A percentile compares a stretch with the other conserved stretches of the same genome.
These are phyloP conservation scores for Geranium rotundifolium DNA, from an alignment of 345 rosid genomes.

Conservation along the genomic window DNA sequence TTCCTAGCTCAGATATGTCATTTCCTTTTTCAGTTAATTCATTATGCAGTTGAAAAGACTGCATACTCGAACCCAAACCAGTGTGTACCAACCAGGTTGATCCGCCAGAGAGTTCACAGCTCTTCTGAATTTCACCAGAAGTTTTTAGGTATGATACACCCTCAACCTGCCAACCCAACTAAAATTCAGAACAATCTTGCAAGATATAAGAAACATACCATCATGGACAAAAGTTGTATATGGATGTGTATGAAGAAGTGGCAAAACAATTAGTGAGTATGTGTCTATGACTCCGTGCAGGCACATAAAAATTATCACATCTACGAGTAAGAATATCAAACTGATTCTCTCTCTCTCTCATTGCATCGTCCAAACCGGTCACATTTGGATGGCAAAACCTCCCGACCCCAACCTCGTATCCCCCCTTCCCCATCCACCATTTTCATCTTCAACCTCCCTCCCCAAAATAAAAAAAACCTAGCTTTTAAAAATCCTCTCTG, in stretches of 20 bases:
- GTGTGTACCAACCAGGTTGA: conserved; percentile 7
- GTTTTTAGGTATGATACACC: conserved; percentile 41
- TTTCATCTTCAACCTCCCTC: too few relatives aligned
- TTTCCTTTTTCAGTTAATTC: conserved; percentile 19
- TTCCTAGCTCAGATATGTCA: conserved; percentile 22
- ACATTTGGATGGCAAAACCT: too few relatives aligned
- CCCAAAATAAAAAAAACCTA: too few relatives aligned
- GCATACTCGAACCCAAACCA: conserved; percentile 9
- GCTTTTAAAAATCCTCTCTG: too few relatives aligned
- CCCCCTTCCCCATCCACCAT: too few relatives aligned
- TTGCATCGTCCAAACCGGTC: too few relatives aligned
- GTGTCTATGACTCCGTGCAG: background rate
- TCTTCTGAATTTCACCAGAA: conserved; percentile 21
- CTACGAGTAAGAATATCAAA: too few relatives aligned
- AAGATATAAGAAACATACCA: background rate
- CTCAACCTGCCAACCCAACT: conserved; percentile 49
- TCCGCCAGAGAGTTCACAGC: conserved; percentile 14
- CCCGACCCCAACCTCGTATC: too few relatives aligned
- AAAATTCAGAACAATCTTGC: background rate
- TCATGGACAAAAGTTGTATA: background rate
- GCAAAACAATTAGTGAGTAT: background rate
- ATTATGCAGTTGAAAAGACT: conserved; percentile 16
- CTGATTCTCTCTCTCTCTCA: too few relatives aligned
- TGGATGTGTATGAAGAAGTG: background rate
- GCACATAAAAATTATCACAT: background rate